phyloP scores from a whole-genome alignment of 257 asterid genomes.

The Nicotiana undulata region DNA sequence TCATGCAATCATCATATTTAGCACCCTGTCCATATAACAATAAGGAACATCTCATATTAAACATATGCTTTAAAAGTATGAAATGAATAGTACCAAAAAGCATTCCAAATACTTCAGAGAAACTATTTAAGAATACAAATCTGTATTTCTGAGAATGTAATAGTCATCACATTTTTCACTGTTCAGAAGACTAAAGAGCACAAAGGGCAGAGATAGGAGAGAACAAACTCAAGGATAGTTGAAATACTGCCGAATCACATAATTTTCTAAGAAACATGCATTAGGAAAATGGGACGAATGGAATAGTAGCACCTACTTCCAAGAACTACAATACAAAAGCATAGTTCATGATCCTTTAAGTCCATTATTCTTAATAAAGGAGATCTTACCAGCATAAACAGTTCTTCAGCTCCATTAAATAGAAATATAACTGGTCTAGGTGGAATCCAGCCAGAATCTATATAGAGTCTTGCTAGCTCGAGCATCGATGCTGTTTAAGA shows the following conservation, averaged over 20 bases:
- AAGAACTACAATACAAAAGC: background rate
- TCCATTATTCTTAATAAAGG: background rate
- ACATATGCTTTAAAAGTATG: background rate
- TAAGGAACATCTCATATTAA: background rate
- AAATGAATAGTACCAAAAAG: background rate
- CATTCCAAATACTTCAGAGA: background rate
- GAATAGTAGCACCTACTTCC: background rate
- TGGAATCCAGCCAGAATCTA: slow-evolving; percentile 93
- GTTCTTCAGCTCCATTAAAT: slow-evolving; percentile 98
- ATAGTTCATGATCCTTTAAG: background rate
- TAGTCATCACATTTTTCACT: background rate
- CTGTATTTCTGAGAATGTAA: background rate
- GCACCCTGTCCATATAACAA: background rate
- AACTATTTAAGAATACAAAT: background rate
- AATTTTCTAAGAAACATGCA: background rate
- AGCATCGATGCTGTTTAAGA: slow-evolving; percentile 77
- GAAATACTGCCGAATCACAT: background rate
- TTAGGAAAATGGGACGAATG: background rate
- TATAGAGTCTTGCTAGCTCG: slow-evolving; percentile 71
- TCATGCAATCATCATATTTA: background rate
- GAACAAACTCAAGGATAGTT: background rate
- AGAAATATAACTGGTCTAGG: slow-evolving; percentile 85
- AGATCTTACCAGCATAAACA: slow-evolving; percentile 84
- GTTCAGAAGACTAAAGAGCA: background rate
- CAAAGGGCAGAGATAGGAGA: background rate